phyloP scores from a whole-genome alignment of 495 filamentous ascomycete genomes.

The Choiromyces venosus region DNA sequence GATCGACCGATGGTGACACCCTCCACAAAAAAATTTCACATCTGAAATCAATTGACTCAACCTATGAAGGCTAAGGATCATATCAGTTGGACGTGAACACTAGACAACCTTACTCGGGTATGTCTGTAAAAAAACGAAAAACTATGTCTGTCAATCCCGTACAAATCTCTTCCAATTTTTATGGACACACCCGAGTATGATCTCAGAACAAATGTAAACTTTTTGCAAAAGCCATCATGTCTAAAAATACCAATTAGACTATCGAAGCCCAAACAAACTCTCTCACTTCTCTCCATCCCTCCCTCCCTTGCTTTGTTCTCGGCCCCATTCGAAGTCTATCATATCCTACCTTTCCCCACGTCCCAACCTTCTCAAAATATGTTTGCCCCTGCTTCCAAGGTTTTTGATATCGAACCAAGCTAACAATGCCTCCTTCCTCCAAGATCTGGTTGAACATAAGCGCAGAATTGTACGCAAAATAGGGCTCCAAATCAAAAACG shows the following conservation, averaged over 20 bases:
- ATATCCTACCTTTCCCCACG: not conserved
- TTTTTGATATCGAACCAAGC: not conserved
- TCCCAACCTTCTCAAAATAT: not conserved
- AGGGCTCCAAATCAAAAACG: not conserved
- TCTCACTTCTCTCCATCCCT: too few relatives aligned
- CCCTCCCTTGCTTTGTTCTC: not conserved
- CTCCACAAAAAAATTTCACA: not conserved
- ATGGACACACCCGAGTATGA: too few relatives aligned
- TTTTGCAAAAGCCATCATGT: not conserved
- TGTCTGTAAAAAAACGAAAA: too few relatives aligned
- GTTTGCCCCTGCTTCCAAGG: not conserved
- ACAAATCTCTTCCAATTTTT: too few relatives aligned
- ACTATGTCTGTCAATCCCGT: too few relatives aligned
- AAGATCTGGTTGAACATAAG: not conserved
- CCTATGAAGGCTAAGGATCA: not conserved
- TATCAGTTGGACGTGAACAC: not conserved
- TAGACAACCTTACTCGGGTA: too few relatives aligned
- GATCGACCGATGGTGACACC: constrained; percentile 2
- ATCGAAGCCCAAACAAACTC: not conserved
- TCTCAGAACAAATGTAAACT: not conserved
- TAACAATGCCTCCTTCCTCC: not conserved
- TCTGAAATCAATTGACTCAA: not conserved
- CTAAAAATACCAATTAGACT: not conserved
- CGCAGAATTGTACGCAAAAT: not conserved
- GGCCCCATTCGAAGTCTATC: too few relatives aligned